Conservation (phyloP, 2,329 filamentous ascomycete genomes). For the Samsoniella hepiali region DNA sequence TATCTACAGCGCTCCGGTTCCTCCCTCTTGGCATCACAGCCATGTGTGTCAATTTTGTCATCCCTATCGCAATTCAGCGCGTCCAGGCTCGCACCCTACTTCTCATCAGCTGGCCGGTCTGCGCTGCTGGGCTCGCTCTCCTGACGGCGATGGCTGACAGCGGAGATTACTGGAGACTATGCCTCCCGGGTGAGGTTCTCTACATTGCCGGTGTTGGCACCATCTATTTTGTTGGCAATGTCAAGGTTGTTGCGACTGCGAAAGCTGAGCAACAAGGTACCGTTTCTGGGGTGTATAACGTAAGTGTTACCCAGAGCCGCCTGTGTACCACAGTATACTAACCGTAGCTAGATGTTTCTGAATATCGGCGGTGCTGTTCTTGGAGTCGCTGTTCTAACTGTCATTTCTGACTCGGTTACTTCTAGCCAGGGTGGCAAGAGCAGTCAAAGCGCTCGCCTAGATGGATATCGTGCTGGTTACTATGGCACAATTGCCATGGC, state of each 20-base stretch:
- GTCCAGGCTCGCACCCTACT: slow-evolving; percentile 14
- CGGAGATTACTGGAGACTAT: slow-evolving; percentile 18
- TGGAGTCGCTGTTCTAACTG: slow-evolving; percentile 19
- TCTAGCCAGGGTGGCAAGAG: slow-evolving; percentile 20
- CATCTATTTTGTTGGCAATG: slow-evolving; percentile 20
- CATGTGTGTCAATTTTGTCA: slow-evolving; percentile 19
- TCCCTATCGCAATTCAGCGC: slow-evolving; percentile 11
- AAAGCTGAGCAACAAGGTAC: slow-evolving; percentile 17
- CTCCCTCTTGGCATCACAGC: slow-evolving; percentile 20
- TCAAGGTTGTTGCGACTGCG: slow-evolving; percentile 19
- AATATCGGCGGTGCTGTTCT: slow-evolving; percentile 20
- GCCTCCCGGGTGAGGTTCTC: slow-evolving; percentile 18
- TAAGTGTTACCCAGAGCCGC: neutral
- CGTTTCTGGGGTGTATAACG: slow-evolving; percentile 20
- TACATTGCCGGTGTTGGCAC: slow-evolving; percentile 20
- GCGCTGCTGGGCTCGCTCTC: slow-evolving; percentile 15
- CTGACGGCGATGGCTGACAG: slow-evolving; percentile 9
- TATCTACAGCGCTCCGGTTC: slow-evolving; percentile 19
- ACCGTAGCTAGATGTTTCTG: slow-evolving; percentile 16
- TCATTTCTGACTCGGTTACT: slow-evolving; percentile 23
- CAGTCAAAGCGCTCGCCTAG: slow-evolving; percentile 7
- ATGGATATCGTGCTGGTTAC: slow-evolving; percentile 17
- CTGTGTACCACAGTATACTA: neutral
- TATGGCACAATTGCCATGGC: slow-evolving; percentile 20
- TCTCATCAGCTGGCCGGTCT: slow-evolving; percentile 17